Conservation (phyloP, 495 filamentous ascomycete genomes). For the Xylaria acuta region DNA sequence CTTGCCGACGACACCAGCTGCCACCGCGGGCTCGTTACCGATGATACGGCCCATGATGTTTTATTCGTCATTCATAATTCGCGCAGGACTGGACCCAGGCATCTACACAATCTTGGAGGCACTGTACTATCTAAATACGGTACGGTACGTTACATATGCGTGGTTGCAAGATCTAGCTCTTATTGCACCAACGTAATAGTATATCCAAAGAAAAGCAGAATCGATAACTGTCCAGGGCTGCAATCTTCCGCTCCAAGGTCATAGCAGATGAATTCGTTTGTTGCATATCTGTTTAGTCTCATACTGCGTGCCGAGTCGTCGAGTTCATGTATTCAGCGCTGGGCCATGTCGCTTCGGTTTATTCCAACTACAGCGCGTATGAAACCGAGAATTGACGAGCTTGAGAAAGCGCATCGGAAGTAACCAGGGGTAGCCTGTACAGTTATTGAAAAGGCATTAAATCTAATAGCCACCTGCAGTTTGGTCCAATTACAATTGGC, state of each 20-base stretch:
- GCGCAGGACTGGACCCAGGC: background rate
- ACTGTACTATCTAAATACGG: no score
- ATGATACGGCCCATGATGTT: background rate
- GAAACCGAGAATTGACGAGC: background rate
- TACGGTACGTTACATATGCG: background rate
- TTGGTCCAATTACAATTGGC: slow-evolving; percentile 7
- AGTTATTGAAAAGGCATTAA: background rate
- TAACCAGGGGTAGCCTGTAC: background rate
- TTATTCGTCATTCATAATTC: background rate
- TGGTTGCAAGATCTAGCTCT: background rate
- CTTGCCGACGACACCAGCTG: background rate
- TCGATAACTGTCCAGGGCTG: background rate
- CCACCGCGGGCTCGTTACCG: background rate
- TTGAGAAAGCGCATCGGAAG: background rate
- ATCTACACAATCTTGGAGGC: no score
- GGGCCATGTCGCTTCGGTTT: background rate
- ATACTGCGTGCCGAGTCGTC: background rate
- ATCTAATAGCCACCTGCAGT: background rate
- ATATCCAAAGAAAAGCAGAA: background rate
- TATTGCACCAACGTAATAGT: background rate
- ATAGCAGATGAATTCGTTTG: background rate
- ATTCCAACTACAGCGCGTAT: background rate
- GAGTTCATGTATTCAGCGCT: background rate
- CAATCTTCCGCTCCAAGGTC: background rate
- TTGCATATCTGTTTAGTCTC: background rate